A percentile compares a stretch with the other conserved stretches of the same genome.
Conservation (phyloP, 371 early-diverging fungal species). For the Mucor lusitanicus region DNA sequence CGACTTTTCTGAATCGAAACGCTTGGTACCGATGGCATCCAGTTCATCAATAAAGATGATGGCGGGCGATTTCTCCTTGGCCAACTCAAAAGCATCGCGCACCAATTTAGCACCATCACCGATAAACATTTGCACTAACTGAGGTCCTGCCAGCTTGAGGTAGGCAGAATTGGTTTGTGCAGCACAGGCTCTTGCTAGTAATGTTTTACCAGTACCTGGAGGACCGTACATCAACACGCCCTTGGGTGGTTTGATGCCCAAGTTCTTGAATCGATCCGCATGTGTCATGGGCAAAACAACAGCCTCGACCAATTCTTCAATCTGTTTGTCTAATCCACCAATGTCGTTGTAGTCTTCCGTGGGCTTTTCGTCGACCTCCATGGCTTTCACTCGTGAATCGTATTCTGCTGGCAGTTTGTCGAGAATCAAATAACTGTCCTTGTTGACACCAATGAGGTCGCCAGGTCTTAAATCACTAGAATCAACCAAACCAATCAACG, state of each 20-base stretch:
- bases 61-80: conserved; percentile 98
- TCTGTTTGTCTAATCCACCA: conserved; percentile 99
- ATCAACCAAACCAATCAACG: conserved; percentile 98
- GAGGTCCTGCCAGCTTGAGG: conserved; percentile 97
- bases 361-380: conserved; percentile 99
- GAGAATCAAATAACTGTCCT: conserved; percentile 98
- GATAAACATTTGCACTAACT: conserved; percentile 99
- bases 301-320: conserved; percentile 98
- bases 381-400: conserved; percentile 99
- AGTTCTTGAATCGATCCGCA: conserved; percentile 92
- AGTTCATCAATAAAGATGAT: conserved; percentile 99
- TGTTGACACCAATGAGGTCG: conserved; percentile 99
- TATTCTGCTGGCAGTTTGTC: conserved; percentile 99
- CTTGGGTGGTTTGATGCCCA: conserved; percentile 99
- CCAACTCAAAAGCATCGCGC: conserved; percentile 98
- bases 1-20: conserved; percentile 97
- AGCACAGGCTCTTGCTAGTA: conserved; percentile 98
- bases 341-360: conserved; percentile 99
- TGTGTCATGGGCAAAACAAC: conserved; percentile 99
- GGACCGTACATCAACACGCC: conserved; percentile 99
- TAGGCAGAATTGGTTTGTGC: conserved; percentile 97
- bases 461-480: conserved; percentile 94
- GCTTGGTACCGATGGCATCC: conserved; percentile 99
- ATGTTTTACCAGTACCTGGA: conserved; percentile 97
- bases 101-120: conserved; percentile 99